Percentiles rank a stretch among this genome's conserved stretches.
Evolutionary conservation across 1,139 yeast genomes (phyloP).

Genomic region (Kurtzmaniella natalensis): DNA sequence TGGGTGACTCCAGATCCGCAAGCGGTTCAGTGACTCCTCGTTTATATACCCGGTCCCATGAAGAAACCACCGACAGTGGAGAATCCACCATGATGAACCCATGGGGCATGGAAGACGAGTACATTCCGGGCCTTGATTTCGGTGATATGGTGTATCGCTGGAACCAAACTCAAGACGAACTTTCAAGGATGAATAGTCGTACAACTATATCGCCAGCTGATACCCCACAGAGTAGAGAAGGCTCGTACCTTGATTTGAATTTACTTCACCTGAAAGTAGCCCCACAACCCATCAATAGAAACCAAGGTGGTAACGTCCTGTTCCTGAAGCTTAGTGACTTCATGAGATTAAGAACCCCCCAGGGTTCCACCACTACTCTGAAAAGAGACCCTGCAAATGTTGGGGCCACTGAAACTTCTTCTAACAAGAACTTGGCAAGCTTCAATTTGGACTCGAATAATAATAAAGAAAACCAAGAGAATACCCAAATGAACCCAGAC

Average conservation of each 20-base stretch:
- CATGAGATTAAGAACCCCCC: slow-evolving; percentile 23
- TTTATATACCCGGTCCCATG: slow-evolving; percentile 32
- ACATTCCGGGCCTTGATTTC: slow-evolving; percentile 62
- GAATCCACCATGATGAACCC: slow-evolving; percentile 10
- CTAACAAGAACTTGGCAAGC: slow-evolving; percentile 8
- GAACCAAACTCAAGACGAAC: slow-evolving; percentile 17
- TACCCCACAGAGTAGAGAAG: slow-evolving; percentile 27
- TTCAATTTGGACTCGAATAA: slow-evolving; percentile 7
- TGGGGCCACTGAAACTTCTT: neutral
- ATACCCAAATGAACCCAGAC: slow-evolving; percentile 8
- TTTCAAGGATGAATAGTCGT: slow-evolving; percentile 12
- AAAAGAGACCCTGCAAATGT: slow-evolving; percentile 1
- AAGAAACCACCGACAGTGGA: slow-evolving; percentile 16
- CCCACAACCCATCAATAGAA: slow-evolving; percentile 37
- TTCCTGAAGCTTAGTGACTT: slow-evolving; percentile 24
- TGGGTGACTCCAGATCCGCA: no score
- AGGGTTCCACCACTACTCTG: slow-evolving; percentile 4
- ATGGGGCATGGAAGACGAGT: slow-evolving; percentile 63
- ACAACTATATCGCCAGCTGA: slow-evolving; percentile 16
- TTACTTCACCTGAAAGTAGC: slow-evolving; percentile 45
- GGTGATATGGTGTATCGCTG: slow-evolving; percentile 39
- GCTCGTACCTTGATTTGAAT: slow-evolving; percentile 38
- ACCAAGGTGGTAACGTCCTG: slow-evolving; percentile 7
- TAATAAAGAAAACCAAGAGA: no score
- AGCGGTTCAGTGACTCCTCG: slow-evolving; percentile 8